phyloP scores from a whole-genome alignment of 2,329 filamentous ascomycete genomes.

The Colletotrichum plurivorum region DNA sequence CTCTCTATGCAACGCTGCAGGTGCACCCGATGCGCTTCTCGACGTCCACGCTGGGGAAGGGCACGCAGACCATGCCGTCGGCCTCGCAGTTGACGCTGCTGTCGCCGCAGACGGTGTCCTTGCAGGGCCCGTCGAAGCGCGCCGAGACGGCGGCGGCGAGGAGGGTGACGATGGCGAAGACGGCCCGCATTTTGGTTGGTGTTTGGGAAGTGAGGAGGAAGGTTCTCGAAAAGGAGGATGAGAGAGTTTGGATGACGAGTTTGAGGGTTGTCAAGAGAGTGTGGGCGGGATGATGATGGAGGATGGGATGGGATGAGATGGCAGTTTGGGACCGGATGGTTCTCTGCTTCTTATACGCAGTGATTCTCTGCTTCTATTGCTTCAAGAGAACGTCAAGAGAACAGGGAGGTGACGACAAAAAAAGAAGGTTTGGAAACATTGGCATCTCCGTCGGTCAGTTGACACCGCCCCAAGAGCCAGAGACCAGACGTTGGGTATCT shows the following conservation, averaged over 20 bases:
- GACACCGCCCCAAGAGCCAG: constrained; percentile 2
- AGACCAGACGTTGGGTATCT: not conserved
- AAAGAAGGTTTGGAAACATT: constrained; percentile 16
- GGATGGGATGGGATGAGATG: constrained; percentile 24
- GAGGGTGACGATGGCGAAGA: constrained; percentile 23
- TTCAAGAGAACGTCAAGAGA: not conserved
- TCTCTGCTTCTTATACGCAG: constrained; percentile 27
- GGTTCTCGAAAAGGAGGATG: not conserved
- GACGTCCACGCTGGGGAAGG: constrained; percentile 30
- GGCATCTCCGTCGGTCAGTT: not conserved
- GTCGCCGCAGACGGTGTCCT: constrained; percentile 21
- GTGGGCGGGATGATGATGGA: constrained; percentile 22
- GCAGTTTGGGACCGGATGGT: constrained; percentile 14
- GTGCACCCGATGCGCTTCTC: constrained; percentile 31
- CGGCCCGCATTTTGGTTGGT: constrained; percentile 23
- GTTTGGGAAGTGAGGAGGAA: not conserved
- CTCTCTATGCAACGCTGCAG: constrained; percentile 21
- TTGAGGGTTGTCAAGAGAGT: not conserved
- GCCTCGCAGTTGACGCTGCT: constrained; percentile 31
- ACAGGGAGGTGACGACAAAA: not conserved
- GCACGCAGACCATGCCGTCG: constrained; percentile 34
- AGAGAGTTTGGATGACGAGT: not conserved
- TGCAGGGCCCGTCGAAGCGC: constrained; percentile 34
- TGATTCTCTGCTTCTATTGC: too few species aligned
- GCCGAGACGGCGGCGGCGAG: constrained; percentile 28